Base-by-base conservation (phyloP, 306 rosid species). In the Cicer yamashitae region DNA sequence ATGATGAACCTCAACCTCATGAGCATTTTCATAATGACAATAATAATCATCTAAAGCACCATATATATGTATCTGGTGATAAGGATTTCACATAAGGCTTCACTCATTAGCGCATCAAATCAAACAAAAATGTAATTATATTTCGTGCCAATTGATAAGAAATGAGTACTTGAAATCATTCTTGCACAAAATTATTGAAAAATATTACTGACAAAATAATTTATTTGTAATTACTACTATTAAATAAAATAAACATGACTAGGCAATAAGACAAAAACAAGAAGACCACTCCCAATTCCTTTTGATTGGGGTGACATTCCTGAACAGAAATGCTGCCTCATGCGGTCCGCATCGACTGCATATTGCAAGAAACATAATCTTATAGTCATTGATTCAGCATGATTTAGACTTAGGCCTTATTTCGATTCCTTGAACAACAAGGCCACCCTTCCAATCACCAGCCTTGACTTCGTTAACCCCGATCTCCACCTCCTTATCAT, bases 361-460 rank as follows among this genome's bases (percentile, higher is more conserved):
- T 25, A 10, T 25, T 25, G 17, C 41, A 58, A 59, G 41, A 59
- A 30, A 30, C 40, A 30, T 59, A 59, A 6, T 59, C 40, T 25
- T 25, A 11, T 25, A 25, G 34, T 25, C 6, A 39, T 15, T 44
- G 7, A 10, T 45, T 64, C 51, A 60, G n/a, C 67, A 67, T 12
- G 72, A 15, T 70, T 51, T 50, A 70, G 13, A 25, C 52, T 89
- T 84, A 18, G 96, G 93, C 85, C 93, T 87, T 59, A 93, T 77
- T 45, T 93, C 98, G 39, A 93, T 82, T 73, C 96, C 96, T 85
- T 93, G 88, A 59, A 93, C 52, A 45, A 91, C 40, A 71, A 90
- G 85, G 11, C 98, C 98, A 13, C 91, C 87, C 71, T 93, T 93
- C 96, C 94, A 90, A 13, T 83, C 51, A 39, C 94, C 90, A 25